phyloP scores from a whole-genome alignment of 306 rosid genomes.

The Echinosophora koreensis region DNA sequence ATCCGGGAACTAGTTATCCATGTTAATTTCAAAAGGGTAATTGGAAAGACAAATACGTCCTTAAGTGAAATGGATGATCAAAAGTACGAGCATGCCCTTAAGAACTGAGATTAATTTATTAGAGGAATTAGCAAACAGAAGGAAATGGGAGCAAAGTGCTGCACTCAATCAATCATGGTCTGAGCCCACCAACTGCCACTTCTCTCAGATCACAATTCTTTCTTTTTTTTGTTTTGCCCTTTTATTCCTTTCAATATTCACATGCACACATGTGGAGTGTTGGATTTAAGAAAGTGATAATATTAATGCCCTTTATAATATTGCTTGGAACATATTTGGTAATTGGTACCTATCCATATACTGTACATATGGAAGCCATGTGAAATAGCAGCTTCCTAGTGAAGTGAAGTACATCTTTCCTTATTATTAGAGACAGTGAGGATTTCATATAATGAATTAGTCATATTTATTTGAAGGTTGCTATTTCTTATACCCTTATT shows the following conservation, averaged over 20 bases:
- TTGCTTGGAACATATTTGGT: slow-evolving; percentile 41
- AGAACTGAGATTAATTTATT: slow-evolving; percentile 31
- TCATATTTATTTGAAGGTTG: slow-evolving; percentile 37
- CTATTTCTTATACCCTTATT: slow-evolving; percentile 5
- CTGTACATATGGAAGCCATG: slow-evolving; percentile 62
- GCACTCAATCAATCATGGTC: slow-evolving; percentile 61
- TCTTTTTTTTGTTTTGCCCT: slow-evolving; percentile 6
- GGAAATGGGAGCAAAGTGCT: slow-evolving; percentile 63
- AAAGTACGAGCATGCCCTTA: slow-evolving; percentile 35
- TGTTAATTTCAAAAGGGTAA: not conserved
- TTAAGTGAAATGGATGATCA: not conserved
- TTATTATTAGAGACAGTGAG: slow-evolving; percentile 54
- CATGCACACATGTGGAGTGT: slow-evolving; percentile 75
- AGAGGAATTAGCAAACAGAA: slow-evolving; percentile 41
- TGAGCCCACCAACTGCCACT: slow-evolving; percentile 71
- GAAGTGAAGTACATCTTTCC: slow-evolving; percentile 57
- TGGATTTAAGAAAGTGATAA: slow-evolving; percentile 44
- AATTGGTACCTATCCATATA: slow-evolving; percentile 42
- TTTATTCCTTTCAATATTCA: slow-evolving; percentile 58
- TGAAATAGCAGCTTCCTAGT: slow-evolving; percentile 78
- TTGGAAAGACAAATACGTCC: not conserved
- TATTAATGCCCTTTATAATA: slow-evolving; percentile 40
- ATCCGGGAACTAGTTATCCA: not conserved
- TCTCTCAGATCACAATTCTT: slow-evolving; percentile 39
- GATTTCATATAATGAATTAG: slow-evolving; percentile 42